Conservation (phyloP, 306 rosid genomes). For the Urtica urens region DNA sequence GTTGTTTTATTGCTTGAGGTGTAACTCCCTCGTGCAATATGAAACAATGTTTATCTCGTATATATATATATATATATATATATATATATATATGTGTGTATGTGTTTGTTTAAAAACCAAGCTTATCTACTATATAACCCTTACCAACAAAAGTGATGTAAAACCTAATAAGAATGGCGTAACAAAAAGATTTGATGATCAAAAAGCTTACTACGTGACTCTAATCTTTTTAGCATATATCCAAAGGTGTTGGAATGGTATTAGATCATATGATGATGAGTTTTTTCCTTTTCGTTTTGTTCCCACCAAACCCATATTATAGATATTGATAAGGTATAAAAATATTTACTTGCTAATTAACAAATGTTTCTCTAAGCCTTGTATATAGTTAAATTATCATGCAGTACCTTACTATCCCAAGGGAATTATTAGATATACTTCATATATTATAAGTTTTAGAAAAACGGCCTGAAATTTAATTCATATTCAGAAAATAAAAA, state of each 20-base stretch:
- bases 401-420: no score
- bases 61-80: neutral
- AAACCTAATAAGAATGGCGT: neutral
- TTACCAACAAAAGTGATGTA: no score
- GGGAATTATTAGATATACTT: no score
- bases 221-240: no score
- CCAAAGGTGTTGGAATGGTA: conserved; percentile 3
- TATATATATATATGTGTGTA: neutral
- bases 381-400: no score
- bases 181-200: neutral
- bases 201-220: no score
- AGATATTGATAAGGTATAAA: neutral
- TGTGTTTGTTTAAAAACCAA: neutral
- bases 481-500: no score
- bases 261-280: neutral
- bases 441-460: no score
- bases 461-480: no score
- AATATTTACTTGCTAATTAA: neutral
- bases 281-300: neutral
- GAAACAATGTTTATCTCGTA: no score
- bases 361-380: neutral
- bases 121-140: neutral
- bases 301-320: conserved; percentile 8
- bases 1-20: no score
- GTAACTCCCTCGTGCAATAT: no score